These are phyloP conservation scores for Blastocystis sp. DNA, from an alignment of 352 stramenopile species.

Conservation along the genomic window DNA sequence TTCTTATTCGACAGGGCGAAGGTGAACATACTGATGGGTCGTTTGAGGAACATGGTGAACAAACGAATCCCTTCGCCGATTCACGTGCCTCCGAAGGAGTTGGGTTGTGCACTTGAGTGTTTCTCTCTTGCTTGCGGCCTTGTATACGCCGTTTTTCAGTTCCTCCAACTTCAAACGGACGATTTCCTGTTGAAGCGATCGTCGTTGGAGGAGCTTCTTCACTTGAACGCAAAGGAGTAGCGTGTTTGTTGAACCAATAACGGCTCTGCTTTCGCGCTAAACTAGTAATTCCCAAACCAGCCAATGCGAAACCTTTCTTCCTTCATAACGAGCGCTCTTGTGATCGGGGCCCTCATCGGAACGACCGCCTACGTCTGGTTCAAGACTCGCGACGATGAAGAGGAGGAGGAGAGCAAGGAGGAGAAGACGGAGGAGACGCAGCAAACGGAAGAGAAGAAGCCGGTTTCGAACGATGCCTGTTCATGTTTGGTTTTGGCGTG, in stretches of 20 bases:
- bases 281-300: not conserved
- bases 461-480: not conserved
- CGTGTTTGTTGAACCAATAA: no score
- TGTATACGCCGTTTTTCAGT: not conserved
- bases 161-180: not conserved
- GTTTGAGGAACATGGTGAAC: not conserved
- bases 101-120: not conserved
- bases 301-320: not conserved
- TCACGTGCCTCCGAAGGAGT: not conserved
- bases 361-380: not conserved
- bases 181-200: not conserved
- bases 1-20: not conserved
- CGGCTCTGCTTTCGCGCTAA: not conserved
- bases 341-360: not conserved
- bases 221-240: not conserved
- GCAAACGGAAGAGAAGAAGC: slow-evolving; percentile 10
- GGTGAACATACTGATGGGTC: not conserved
- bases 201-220: not conserved
- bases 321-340: not conserved
- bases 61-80: not conserved
- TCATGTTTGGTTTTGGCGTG: no score
- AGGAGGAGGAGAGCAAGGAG: slow-evolving; percentile 30
- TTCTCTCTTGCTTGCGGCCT: not conserved
- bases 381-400: not conserved
- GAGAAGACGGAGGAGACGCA: not conserved